phyloP scores from a whole-genome alignment of 208 protist genomes.

The Lotmaria passim region DNA sequence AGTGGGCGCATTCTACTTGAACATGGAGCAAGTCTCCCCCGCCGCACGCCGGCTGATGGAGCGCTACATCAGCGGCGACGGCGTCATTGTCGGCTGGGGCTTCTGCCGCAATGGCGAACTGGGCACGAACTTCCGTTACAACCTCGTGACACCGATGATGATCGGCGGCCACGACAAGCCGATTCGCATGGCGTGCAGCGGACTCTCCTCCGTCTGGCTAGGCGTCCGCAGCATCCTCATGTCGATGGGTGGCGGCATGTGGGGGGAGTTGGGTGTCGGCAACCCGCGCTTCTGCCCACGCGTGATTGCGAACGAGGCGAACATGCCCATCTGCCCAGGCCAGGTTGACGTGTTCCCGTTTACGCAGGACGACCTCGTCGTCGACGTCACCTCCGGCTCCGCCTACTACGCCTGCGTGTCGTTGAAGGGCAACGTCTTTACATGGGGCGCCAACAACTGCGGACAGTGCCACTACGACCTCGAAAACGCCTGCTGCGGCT shows the following conservation, averaged over 20 bases:
- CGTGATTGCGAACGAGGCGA: constrained; percentile 65
- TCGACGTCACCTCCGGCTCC: constrained; percentile 65
- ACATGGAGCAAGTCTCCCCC: constrained; percentile 29
- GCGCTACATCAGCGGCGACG: constrained; percentile 68
- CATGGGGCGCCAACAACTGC: constrained; percentile 84
- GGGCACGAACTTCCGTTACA: constrained; percentile 61
- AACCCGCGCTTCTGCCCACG: constrained; percentile 65
- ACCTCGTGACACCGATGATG: constrained; percentile 77
- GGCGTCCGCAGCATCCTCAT: constrained; percentile 62
- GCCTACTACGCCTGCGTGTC: constrained; percentile 65
- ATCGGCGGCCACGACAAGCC: constrained; percentile 78
- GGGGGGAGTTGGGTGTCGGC: constrained; percentile 79
- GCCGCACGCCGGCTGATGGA: constrained; percentile 37
- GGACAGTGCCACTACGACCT: constrained; percentile 67
- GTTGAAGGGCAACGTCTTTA: constrained; percentile 54
- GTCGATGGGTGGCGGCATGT: constrained; percentile 79
- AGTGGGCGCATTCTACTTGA: constrained; percentile 39
- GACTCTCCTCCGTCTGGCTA: constrained; percentile 71
- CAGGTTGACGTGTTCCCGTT: constrained; percentile 58
- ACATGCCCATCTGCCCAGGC: constrained; percentile 66
- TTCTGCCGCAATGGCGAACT: constrained; percentile 73
- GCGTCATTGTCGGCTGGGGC: constrained; percentile 82
- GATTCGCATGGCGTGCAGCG: constrained; percentile 70
- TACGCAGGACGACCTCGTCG: constrained; percentile 47
- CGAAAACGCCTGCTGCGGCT: constrained; percentile 55